Base-by-base conservation (phyloP, 1,139 yeast species). In the Geotrichum bryndzae region DNA sequence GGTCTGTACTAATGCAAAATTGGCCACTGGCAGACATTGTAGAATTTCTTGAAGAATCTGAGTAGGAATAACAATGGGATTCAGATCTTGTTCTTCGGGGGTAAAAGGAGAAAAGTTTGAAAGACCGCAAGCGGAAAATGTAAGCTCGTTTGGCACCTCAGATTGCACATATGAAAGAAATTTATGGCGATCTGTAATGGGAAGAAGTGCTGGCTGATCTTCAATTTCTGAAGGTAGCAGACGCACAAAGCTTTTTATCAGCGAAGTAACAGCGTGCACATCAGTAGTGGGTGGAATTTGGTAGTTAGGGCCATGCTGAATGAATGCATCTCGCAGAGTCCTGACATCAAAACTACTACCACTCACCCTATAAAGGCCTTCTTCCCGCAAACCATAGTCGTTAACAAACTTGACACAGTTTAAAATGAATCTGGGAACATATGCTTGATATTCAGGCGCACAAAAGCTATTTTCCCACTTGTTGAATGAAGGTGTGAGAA, bases 201-300 rank as follows among this genome's bases (percentile, higher is more conserved):
- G 60, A 18, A 57, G 84, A 55, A 90, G 79, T 5, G 45, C 13
- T 38, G 45, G 45, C n/a, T 38, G 45, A 38, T n/a, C 45, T 38
- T 38, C 45, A 51, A 89, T 73, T 5, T 92, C 88, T 65, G 88
- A 94, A 0, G 97, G 96, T 53, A 90, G 75, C 67, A 88, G 95
- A 67, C 97, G 80, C 65, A 90, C 77, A 69, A 82, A 90, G 61
- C 86, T 80, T 71, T 90, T 90, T 64, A 90, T 84, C 65, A 91
- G 82, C 56, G 96, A 90, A 0, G 96, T 88, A 61, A 90, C 83
- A 0, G 95, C 85, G 72, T 90, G 94, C n/a, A 88, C 82, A 70
- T 89, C 96, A 69, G 86, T 85, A 67, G 84, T 80, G 51, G 80
- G 82, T 64, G 83, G 84, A 66, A 87, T 80, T 8, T 82, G 79